These are phyloP conservation scores for Suhomyces bolitotheri DNA, from an alignment of 1,139 yeast genomes.

Conservation along the genomic window DNA sequence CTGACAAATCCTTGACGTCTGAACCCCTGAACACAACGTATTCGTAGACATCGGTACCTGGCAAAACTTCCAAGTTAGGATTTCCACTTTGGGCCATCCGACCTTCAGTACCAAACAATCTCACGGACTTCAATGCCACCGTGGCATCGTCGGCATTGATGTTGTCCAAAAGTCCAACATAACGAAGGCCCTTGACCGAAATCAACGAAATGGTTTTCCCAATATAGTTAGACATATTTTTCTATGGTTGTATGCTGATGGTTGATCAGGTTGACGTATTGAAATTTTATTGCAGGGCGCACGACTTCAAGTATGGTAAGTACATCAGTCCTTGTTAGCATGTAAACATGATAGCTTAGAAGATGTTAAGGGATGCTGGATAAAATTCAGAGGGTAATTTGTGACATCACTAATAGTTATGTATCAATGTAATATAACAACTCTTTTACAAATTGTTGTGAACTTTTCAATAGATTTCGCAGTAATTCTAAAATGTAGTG, in stretches of 20 bases:
- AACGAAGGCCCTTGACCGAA: slow-evolving; percentile 84
- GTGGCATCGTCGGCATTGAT: slow-evolving; percentile 92
- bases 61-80: slow-evolving; percentile 70
- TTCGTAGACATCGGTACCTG: slow-evolving; percentile 72
- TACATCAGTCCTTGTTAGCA: too few species aligned
- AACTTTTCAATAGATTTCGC: too few species aligned
- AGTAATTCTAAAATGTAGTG: too few species aligned
- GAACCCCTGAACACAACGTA: slow-evolving; percentile 87
- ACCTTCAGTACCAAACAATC: slow-evolving; percentile 92
- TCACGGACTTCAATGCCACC: slow-evolving; percentile 78
- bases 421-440: too few species aligned
- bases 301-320: slow-evolving; percentile 1
- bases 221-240: slow-evolving; percentile 74
- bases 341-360: too few species aligned
- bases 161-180: slow-evolving; percentile 82
- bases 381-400: too few species aligned
- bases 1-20: slow-evolving; percentile 87
- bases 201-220: slow-evolving; percentile 91
- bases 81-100: slow-evolving; percentile 62
- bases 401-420: too few species aligned
- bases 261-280: neutral
- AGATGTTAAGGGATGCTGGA: too few species aligned
- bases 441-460: too few species aligned
- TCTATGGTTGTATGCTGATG: neutral
- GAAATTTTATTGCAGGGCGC: slow-evolving; percentile 1